phyloP scores from a whole-genome alignment of 148 eudicot genomes.

The Cornus kousa region DNA sequence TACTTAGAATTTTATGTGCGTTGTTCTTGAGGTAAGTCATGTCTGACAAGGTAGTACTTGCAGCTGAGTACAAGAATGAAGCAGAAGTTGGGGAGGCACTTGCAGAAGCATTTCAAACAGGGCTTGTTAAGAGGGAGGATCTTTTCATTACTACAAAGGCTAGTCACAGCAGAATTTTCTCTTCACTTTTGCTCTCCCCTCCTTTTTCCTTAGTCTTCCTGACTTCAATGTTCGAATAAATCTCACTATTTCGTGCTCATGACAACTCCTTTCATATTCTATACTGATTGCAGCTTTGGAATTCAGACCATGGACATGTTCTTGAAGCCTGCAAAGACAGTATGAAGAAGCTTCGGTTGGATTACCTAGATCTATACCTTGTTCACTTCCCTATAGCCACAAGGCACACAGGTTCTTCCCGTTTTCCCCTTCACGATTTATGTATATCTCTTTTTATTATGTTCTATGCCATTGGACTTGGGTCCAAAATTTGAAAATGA shows the following conservation, averaged over 20 bases:
- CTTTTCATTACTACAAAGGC: constrained; percentile 92
- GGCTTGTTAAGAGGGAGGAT: constrained; percentile 88
- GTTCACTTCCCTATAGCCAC: constrained; percentile 93
- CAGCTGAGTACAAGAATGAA: constrained; percentile 94
- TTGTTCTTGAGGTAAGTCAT: background rate
- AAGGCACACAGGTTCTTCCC: constrained; percentile 66
- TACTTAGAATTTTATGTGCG: background rate
- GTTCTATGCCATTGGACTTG: no score
- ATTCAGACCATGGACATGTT: constrained; percentile 95
- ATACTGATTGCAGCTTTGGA: constrained; percentile 70
- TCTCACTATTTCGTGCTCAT: background rate
- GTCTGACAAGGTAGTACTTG: constrained; percentile 9
- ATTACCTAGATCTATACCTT: constrained; percentile 81
- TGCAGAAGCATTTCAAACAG: constrained; percentile 70
- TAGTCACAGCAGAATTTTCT: constrained; percentile 14
- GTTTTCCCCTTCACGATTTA: background rate
- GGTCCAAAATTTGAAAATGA: background rate
- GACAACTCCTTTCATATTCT: background rate
- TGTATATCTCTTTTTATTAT: background rate
- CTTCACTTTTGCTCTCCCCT: background rate
- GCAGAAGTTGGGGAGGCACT: constrained; percentile 95
- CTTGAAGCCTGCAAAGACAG: constrained; percentile 89
- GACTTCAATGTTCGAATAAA: background rate
- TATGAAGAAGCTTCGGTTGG: constrained; percentile 76
- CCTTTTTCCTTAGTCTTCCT: background rate